phyloP scores from a whole-genome alignment of 2,329 filamentous ascomycete genomes.

The Colletotrichum karsti region DNA sequence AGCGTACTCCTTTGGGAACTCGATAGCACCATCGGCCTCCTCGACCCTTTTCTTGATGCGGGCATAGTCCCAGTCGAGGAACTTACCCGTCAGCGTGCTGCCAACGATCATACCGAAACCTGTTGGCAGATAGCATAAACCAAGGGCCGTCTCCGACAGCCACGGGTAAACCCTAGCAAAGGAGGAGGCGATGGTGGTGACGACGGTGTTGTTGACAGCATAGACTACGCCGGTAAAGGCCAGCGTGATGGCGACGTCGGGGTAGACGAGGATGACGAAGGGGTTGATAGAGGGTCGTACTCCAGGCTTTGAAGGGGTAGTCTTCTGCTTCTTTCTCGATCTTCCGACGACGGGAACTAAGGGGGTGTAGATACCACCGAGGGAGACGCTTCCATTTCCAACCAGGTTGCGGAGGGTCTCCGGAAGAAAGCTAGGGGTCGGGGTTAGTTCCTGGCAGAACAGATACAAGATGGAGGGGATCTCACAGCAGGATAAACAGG shows the following conservation, averaged over 20 bases:
- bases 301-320: background rate
- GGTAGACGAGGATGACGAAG: constrained; percentile 39
- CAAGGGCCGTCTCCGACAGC: constrained; percentile 40
- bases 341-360: constrained; percentile 30
- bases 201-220: constrained; percentile 44
- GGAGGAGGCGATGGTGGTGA: constrained; percentile 42
- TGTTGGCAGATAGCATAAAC: constrained; percentile 40
- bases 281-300: constrained; percentile 34
- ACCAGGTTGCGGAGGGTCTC: constrained; percentile 40
- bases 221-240: constrained; percentile 42
- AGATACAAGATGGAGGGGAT: too few species aligned
- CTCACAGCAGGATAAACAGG: constrained; percentile 38
- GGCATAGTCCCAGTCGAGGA: constrained; percentile 40
- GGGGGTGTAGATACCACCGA: constrained; percentile 30
- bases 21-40: background rate
- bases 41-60: constrained; percentile 30
- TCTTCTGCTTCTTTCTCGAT: constrained; percentile 9
- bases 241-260: constrained; percentile 39
- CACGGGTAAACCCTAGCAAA: constrained; percentile 34
- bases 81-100: constrained; percentile 36
- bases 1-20: constrained; percentile 37
- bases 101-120: constrained; percentile 41
- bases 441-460: background rate
- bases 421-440: constrained; percentile 32
- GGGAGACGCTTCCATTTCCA: constrained; percentile 36